Conservation (phyloP, 75 land plant species). For the Pinus tabuliformis region DNA sequence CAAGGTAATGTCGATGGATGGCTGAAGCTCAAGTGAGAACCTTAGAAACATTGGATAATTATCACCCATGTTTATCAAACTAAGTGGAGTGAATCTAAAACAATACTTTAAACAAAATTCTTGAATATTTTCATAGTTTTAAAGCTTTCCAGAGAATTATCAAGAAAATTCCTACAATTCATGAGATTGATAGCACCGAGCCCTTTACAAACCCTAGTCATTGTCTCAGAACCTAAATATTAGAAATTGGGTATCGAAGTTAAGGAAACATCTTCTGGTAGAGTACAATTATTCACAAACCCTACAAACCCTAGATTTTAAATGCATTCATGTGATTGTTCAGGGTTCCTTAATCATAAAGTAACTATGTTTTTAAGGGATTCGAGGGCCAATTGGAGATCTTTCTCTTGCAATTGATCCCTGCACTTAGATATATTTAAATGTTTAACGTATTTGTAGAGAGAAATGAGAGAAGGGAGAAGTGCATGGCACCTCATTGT, state of each 20-base stretch:
- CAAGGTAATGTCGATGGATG: conserved; percentile 21
- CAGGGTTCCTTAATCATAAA: conserved; percentile 14
- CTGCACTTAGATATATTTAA: conserved; percentile 20
- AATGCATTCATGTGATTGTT: conserved; percentile 15
- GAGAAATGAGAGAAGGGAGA: conserved; percentile 1
- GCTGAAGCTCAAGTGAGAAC: conserved; percentile 16
- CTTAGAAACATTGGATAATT: conserved; percentile 20
- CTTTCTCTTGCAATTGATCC: conserved; percentile 20
- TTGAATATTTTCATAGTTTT: not conserved
- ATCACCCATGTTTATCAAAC: conserved; percentile 21
- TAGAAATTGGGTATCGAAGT: too few relatives aligned
- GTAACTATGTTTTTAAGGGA: conserved; percentile 2
- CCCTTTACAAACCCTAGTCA: conserved; percentile 14
- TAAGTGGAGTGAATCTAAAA: conserved; percentile 22
- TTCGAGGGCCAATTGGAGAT: conserved; percentile 11
- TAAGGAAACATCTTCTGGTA: too few relatives aligned
- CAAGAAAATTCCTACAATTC: conserved; percentile 18
- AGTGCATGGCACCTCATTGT: conserved; percentile 12
- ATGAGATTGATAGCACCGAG: conserved; percentile 6
- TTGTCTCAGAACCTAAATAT: too few relatives aligned
- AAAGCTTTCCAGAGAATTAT: conserved; percentile 22
- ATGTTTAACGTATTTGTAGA: conserved; percentile 11
- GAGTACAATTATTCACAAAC: conserved; percentile 12
- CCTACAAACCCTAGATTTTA: conserved; percentile 19
- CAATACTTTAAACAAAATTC: conserved; percentile 12